Percentiles rank a stretch among this genome's conserved stretches.
These are phyloP conservation scores for Blastobotrys arbuscula DNA, from an alignment of 1,139 yeast genomes.

Conservation along the genomic window DNA sequence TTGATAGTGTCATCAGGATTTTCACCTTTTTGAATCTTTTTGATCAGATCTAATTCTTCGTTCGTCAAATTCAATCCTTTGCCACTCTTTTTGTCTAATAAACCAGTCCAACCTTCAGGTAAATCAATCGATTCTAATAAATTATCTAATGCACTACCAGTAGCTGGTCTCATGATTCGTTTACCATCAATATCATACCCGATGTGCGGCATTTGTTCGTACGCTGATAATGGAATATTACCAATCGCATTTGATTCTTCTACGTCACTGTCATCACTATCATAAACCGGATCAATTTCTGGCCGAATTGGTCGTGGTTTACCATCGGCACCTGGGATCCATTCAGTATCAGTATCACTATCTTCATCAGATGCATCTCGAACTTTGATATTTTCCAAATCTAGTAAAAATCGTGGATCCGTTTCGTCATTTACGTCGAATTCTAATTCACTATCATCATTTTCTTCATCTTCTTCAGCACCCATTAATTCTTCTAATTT, in stretches of 20 bases:
- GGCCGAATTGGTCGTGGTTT: constrained; percentile 70
- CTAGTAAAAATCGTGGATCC: constrained; percentile 20
- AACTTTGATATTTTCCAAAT: constrained; percentile 20
- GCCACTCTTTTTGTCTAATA: constrained; percentile 87
- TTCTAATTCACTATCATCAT: constrained; percentile 25
- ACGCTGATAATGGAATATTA: constrained; percentile 84
- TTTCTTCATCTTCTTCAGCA: constrained; percentile 21
- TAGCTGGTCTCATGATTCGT: constrained; percentile 97
- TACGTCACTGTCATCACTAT: constrained; percentile 84
- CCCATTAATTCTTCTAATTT: constrained; percentile 24
- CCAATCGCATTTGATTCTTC: constrained; percentile 89
- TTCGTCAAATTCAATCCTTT: constrained; percentile 75
- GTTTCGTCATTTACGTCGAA: constrained; percentile 22
- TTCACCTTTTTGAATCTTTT: constrained; percentile 80
- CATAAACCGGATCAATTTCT: constrained; percentile 88
- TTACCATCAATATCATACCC: constrained; percentile 97
- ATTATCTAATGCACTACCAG: constrained; percentile 89
- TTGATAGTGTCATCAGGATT: constrained; percentile 73
- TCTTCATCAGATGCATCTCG: constrained; percentile 20
- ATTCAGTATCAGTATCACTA: constrained; percentile 23
- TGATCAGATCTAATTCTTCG: constrained; percentile 85
- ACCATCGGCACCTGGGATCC: constrained; percentile 61
- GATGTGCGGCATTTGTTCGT: constrained; percentile 95
- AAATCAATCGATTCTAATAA: constrained; percentile 83
- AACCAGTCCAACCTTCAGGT: constrained; percentile 98